Base-by-base conservation (phyloP, 78 protist genomes). In the Dictyostelium firmibasis region DNA sequence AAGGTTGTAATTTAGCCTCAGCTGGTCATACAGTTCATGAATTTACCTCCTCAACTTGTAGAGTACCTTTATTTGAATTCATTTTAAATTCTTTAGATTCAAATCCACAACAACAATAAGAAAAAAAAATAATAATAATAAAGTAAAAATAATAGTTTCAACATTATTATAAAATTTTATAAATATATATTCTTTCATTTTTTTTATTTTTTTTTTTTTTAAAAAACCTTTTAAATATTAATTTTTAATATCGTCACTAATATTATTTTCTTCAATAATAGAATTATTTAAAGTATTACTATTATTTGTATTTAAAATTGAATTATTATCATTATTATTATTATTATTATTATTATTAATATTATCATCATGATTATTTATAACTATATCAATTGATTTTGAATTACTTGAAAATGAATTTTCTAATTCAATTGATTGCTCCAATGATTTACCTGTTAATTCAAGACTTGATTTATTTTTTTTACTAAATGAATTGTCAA, bases 21-120 rank as follows among this genome's bases (percentile, higher is more conserved):
- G 11, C 89, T 10, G 89, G 89, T 67, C 77, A 60, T 27, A 84
- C n/a, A 18, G 38, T 67, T 6, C 89, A 84, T 27, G 89, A 84
- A 67, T 84, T 41, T 16, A 84, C 89, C 2, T n/a, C 44, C 7
- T n/a, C 41, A n/a, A 25, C 29, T 27, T 84, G 89, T 67, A 67
- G 25, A 67, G n/a, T 16, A 23, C n/a, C 47, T 25, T 41, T 84
- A 38, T 84, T 84, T 84, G 8, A 84, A 13, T 84, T 41, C 67
- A 27, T 84, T 41, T 41, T 77, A 33, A 72, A 72, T 20, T 57
- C 67, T 14, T 57, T 57, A 57, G 20, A 57, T 44, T 44, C 6
- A 44, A 44, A 44, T 44, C 43, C 2, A 38, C 4, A 38, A 38
- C 43, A 60, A 60, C 1, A 27, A 67, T 11, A 27, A 16, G n/a